phyloP scores from a whole-genome alignment of 305 asterid species.

The Solanum hybrid region DNA sequence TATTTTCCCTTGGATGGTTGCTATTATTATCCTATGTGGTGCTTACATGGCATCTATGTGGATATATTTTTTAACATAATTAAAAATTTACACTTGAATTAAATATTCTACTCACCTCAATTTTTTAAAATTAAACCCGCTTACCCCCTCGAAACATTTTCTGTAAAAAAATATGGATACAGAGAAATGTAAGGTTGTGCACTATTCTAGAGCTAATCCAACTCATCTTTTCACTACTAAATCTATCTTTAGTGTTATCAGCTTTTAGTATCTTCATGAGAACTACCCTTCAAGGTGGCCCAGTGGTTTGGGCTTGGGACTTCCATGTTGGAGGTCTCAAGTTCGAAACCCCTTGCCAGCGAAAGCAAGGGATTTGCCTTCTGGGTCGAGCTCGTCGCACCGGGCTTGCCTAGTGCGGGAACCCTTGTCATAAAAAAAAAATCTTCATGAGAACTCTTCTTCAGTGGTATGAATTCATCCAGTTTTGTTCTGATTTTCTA shows the following conservation, averaged over 20 bases:
- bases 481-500: background rate
- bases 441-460: background rate
- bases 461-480: background rate
- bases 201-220: background rate
- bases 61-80: background rate
- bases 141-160: background rate
- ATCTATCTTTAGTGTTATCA: background rate
- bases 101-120: background rate
- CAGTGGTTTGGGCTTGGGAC: too few relatives aligned
- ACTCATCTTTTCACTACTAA: background rate
- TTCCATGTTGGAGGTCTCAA: too few relatives aligned
- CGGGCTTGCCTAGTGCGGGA: too few relatives aligned
- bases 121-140: background rate
- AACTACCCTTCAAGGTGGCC: background rate
- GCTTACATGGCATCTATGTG: background rate
- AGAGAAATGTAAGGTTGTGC: background rate
- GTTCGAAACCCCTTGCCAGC: too few relatives aligned
- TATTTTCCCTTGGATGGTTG: background rate
- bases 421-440: too few relatives aligned
- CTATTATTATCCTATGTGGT: background rate
- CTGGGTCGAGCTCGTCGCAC: too few relatives aligned
- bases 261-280: background rate
- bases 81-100: background rate
- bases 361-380: too few relatives aligned
- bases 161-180: background rate